These are phyloP conservation scores for Wickerhamomyces sp. DNA, from an alignment of 1,139 yeast species.

Conservation along the genomic window DNA sequence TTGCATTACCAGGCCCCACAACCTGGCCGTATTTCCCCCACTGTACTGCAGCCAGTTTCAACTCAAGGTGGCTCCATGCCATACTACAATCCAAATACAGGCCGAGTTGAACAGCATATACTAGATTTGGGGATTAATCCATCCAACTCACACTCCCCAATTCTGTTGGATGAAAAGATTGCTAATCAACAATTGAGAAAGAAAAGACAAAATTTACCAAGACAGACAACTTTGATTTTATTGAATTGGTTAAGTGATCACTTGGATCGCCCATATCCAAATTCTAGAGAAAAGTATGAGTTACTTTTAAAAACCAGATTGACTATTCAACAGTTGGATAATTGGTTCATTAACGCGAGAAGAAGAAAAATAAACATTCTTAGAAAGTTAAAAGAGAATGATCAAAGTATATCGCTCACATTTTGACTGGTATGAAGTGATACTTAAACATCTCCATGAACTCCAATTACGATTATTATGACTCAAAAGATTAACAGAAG, in stretches of 20 bases:
- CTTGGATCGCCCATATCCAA: constrained; percentile 81
- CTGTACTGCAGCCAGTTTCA: background rate
- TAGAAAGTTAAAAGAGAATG: constrained; percentile 30
- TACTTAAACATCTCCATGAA: too few species aligned
- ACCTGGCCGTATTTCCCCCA: constrained; percentile 3
- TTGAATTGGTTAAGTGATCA: constrained; percentile 75
- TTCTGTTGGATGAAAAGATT: constrained; percentile 4
- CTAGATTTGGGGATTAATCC: background rate
- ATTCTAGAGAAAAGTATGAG: constrained; percentile 71
- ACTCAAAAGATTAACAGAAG: too few species aligned
- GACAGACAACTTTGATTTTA: constrained; percentile 69
- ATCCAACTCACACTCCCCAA: constrained; percentile 1
- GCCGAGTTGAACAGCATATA: background rate
- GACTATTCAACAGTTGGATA: constrained; percentile 75
- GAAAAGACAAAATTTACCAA: constrained; percentile 70
- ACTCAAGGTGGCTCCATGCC: background rate
- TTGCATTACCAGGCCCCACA: constrained; percentile 3
- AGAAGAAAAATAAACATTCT: constrained; percentile 57
- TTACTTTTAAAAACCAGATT: constrained; percentile 72
- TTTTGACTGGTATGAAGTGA: too few species aligned
- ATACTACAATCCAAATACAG: background rate
- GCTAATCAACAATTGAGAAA: constrained; percentile 16
- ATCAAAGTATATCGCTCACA: constrained; percentile 21
- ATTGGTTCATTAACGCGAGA: constrained; percentile 90
- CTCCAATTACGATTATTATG: too few species aligned